These are phyloP conservation scores for Nadsonia starkeyi-henricii DNA, from an alignment of 1,139 yeast genomes.

Conservation along the genomic window DNA sequence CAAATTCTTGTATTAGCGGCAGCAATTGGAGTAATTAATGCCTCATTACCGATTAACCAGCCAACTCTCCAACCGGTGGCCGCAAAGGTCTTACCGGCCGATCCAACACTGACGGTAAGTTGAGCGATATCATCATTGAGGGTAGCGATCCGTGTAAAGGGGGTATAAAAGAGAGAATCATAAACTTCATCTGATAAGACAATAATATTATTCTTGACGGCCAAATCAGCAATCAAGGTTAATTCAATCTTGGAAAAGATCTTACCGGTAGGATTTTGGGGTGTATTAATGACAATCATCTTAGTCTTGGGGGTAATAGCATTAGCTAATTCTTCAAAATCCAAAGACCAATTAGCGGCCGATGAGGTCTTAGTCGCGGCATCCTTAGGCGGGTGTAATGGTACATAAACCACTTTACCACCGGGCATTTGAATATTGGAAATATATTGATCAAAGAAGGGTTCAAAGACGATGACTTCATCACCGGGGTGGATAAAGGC, in stretches of 20 bases:
- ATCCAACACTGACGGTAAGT: slow-evolving; percentile 80
- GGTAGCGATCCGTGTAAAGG: slow-evolving; percentile 75
- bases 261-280: slow-evolving; percentile 94
- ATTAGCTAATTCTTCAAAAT: slow-evolving; percentile 58
- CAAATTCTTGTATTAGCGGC: slow-evolving; percentile 91
- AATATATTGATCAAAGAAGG: slow-evolving; percentile 92
- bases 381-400: slow-evolving; percentile 71
- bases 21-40: slow-evolving; percentile 62
- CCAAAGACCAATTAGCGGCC: slow-evolving; percentile 79
- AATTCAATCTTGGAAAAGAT: slow-evolving; percentile 68
- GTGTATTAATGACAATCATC: slow-evolving; percentile 77
- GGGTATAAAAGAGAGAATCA: slow-evolving; percentile 66
- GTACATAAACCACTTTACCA: slow-evolving; percentile 76
- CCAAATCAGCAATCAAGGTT: slow-evolving; percentile 57
- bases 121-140: slow-evolving; percentile 64
- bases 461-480: slow-evolving; percentile 95
- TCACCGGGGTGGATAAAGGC: slow-evolving; percentile 81
- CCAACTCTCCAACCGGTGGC: slow-evolving; percentile 99
- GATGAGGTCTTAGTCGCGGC: slow-evolving; percentile 48
- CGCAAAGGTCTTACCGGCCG: slow-evolving; percentile 94
- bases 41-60: slow-evolving; percentile 83
- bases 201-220: slow-evolving; percentile 68
- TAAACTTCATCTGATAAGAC: slow-evolving; percentile 89
- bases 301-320: slow-evolving; percentile 67
- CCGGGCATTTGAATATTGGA: slow-evolving; percentile 89